Evolutionary conservation across 352 stramenopile genomes (phyloP).

Genomic region (Pythium pectinolyticum): DNA sequence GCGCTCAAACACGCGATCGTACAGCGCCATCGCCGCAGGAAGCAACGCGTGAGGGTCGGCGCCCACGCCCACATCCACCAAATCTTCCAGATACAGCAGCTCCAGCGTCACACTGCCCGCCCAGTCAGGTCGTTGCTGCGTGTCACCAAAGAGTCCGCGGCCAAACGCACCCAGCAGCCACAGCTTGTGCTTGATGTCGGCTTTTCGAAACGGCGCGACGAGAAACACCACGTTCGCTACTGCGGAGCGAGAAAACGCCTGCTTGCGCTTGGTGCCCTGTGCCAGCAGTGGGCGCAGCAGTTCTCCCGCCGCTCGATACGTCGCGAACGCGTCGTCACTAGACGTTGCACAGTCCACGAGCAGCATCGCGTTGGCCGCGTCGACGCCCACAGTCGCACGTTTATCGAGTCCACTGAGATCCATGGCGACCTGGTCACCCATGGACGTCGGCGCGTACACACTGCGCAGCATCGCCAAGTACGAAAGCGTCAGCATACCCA

Average conservation of each 20-base stretch:
- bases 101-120: slow-evolving; percentile 63
- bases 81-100: slow-evolving; percentile 68
- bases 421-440: slow-evolving; percentile 62
- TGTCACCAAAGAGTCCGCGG: slow-evolving; percentile 52
- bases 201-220: slow-evolving; percentile 61
- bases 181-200: slow-evolving; percentile 72
- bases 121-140: slow-evolving; percentile 28
- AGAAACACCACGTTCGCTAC: slow-evolving; percentile 72
- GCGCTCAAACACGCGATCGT: slow-evolving; percentile 66
- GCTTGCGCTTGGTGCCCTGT: slow-evolving; percentile 51
- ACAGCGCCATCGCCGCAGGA: slow-evolving; percentile 58
- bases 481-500: slow-evolving; percentile 65
- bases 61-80: slow-evolving; percentile 67
- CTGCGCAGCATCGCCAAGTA: slow-evolving; percentile 70
- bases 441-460: slow-evolving; percentile 66
- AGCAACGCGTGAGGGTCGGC: slow-evolving; percentile 58
- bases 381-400: slow-evolving; percentile 46
- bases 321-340: slow-evolving; percentile 58
- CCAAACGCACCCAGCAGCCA: slow-evolving; percentile 68
- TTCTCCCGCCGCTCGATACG: slow-evolving; percentile 61
- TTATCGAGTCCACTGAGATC: slow-evolving; percentile 44
- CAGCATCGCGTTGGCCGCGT: slow-evolving; percentile 50
- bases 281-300: slow-evolving; percentile 52
- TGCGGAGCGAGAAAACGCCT: slow-evolving; percentile 61
- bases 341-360: slow-evolving; percentile 56